Base-by-base conservation (phyloP, 2,329 filamentous ascomycete species). In the Epichloe bromicola region DNA sequence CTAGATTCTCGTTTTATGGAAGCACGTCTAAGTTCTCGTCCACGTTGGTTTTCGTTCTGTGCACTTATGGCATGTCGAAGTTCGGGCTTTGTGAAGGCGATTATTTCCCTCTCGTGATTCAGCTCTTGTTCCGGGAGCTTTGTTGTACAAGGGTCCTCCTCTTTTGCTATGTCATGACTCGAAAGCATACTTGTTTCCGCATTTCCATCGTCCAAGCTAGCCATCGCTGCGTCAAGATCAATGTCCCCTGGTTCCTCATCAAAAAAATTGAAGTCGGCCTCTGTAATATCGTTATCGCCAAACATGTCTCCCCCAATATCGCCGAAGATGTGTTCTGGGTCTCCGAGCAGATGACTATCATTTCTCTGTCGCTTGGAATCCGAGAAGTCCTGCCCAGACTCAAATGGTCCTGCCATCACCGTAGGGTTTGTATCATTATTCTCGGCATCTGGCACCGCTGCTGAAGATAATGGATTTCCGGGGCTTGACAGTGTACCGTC, bases 241-340 rank as follows among this genome's bases (percentile, higher is more conserved):
- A 67, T 64, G 11, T 65, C 67, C 2, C 63, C 70, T 3, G 75
- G 72, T 26, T 75, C 68, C 54, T 85, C 82, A 59, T 91, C 86
- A 58, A 91, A 91, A 64, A 90, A 91, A 62, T 79, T 87, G 63
- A 91, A 91, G 61, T 93, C 87, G 5, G 81, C 86, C 58, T 93
- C 87, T 1, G 84, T 89, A n/a, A 91, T 74, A 56, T 82, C 79
- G 55, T 80, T 76, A n/a, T 82, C 78, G n/a, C 76, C 81, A 65
- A 87, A 88, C 57, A 84, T 78, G 56, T 87, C 83, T 8, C 76
- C 78, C 81, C 81, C 81, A 57, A 86, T 73, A 50, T 86, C 83
- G 19, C 76, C 82, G 60, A 87, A 86, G 5, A 88, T 69, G 58
- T 83, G 74, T 33, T 79, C 78, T 8, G 74, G 70, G 23, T 75